Percentiles rank a stretch among this genome's conserved stretches.
These are phyloP conservation scores for Galeopsis tetrahit DNA, from an alignment of 257 asterid species.

Conservation along the genomic window DNA sequence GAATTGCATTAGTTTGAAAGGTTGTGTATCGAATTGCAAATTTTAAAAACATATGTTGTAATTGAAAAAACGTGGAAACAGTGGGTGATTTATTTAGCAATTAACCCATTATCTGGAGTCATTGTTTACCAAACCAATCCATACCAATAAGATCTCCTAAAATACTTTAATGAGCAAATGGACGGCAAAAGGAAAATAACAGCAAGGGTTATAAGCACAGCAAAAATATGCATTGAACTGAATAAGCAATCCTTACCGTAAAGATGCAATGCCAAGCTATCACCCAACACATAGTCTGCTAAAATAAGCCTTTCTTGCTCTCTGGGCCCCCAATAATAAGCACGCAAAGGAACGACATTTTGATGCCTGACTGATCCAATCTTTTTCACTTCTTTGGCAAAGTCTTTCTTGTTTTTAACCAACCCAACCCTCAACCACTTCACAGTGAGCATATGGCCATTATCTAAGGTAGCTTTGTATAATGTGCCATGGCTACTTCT, in stretches of 20 bases:
- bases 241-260: conserved; percentile 63
- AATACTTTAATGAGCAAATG: conserved; percentile 8
- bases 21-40: no score
- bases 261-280: conserved; percentile 90
- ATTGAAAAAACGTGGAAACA: no score
- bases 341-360: conserved; percentile 67
- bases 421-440: conserved; percentile 94
- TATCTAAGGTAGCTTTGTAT: conserved; percentile 85
- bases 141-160: neutral
- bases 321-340: conserved; percentile 93
- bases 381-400: conserved; percentile 85
- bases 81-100: no score
- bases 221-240: conserved; percentile 1
- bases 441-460: conserved; percentile 81
- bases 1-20: no score
- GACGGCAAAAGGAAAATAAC: neutral
- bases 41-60: no score
- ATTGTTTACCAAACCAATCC: neutral
- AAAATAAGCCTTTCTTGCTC: conserved; percentile 89
- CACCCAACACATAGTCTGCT: conserved; percentile 81
- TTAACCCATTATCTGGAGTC: neutral
- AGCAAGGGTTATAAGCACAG: conserved; percentile 10
- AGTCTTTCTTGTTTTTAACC: conserved; percentile 87
- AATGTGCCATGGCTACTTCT: conserved; percentile 95
- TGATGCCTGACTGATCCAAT: conserved; percentile 76